Percentiles rank a stretch among this genome's conserved stretches.
These are phyloP conservation scores for Apiospora phragmitis DNA, from an alignment of 2,329 filamentous ascomycete genomes.

Conservation along the genomic window DNA sequence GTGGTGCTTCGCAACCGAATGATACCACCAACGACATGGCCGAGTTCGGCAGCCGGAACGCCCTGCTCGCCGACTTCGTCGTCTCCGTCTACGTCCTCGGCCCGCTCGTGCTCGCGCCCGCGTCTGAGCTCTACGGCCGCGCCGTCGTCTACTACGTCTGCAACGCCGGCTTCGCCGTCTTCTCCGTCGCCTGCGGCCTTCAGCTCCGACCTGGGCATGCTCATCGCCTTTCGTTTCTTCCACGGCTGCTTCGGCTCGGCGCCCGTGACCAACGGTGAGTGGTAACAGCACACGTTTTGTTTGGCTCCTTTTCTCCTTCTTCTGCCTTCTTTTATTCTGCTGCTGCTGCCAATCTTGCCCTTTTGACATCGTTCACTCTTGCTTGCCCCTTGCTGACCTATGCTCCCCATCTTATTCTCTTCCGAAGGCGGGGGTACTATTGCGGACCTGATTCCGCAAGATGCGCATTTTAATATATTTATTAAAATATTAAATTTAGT, in stretches of 20 bases:
- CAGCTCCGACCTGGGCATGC: constrained; percentile 15
- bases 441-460: too few relatives aligned
- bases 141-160: constrained; percentile 10
- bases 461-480: too few relatives aligned
- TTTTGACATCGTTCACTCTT: too few relatives aligned
- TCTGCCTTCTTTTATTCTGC: too few relatives aligned
- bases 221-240: constrained; percentile 15
- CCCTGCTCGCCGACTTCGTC: constrained; percentile 17
- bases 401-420: too few relatives aligned
- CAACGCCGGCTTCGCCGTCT: neutral
- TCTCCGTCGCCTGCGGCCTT: neutral
- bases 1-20: too few relatives aligned
- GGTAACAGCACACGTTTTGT: too few relatives aligned
- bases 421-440: too few relatives aligned
- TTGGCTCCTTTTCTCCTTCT: too few relatives aligned
- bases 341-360: too few relatives aligned
- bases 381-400: too few relatives aligned
- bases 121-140: constrained; percentile 19
- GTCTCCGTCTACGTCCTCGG: constrained; percentile 21
- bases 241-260: constrained; percentile 17
- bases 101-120: constrained; percentile 17
- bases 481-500: too few relatives aligned
- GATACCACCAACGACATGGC: neutral
- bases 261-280: neutral
- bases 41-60: constrained; percentile 16